Evolutionary conservation across 768 basidiomycete genomes (phyloP).

Genomic region (Boletus vermiculosoides): DNA sequence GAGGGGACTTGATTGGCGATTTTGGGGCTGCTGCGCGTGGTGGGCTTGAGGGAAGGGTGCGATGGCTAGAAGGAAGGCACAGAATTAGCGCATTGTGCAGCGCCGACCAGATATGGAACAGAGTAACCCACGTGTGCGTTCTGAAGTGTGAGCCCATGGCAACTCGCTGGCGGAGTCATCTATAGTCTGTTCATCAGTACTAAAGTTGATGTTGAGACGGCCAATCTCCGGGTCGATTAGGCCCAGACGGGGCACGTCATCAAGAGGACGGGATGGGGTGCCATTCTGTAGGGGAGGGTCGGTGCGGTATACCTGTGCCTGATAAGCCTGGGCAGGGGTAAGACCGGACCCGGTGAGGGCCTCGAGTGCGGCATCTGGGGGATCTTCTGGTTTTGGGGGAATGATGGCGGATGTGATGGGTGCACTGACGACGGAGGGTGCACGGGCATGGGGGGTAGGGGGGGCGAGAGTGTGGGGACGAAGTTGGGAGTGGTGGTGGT

Average conservation of each 20-base stretch:
- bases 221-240: constrained; percentile 58
- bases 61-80: constrained; percentile 25
- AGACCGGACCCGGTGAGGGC: constrained; percentile 49
- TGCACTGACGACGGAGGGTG: constrained; percentile 50
- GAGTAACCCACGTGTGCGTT: constrained; percentile 43
- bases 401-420: constrained; percentile 44
- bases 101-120: constrained; percentile 29
- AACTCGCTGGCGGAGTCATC: constrained; percentile 51
- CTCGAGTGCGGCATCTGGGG: constrained; percentile 47
- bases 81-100: constrained; percentile 28
- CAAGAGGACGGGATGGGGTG: constrained; percentile 20
- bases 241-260: constrained; percentile 39
- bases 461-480: constrained; percentile 36
- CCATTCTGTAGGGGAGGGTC: constrained; percentile 38
- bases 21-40: constrained; percentile 25
- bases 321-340: constrained; percentile 79
- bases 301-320: constrained; percentile 65
- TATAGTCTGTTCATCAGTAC: constrained; percentile 32
- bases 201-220: constrained; percentile 58
- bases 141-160: constrained; percentile 48
- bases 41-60: constrained; percentile 25
- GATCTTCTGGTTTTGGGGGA: constrained; percentile 47
- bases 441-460: constrained; percentile 42
- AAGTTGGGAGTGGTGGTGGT: constrained; percentile 21
- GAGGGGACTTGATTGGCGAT: constrained; percentile 37